phyloP scores from a whole-genome alignment of 208 protist species.

The Acanthamoeba lenticulata region DNA sequence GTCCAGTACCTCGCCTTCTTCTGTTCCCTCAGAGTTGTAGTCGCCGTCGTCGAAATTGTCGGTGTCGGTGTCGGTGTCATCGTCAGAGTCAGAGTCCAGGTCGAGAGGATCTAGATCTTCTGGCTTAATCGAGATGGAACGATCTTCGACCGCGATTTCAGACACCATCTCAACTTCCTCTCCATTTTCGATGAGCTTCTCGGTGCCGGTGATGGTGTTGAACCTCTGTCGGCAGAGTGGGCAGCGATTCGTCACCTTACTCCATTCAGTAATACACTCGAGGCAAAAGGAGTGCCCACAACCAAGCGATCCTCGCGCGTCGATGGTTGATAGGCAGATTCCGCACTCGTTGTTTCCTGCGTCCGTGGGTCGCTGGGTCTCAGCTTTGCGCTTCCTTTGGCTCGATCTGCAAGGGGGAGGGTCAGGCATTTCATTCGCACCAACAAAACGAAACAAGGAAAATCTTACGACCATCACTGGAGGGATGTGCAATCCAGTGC shows the following conservation, averaged over 20 bases:
- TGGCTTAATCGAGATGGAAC: not conserved
- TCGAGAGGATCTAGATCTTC: not conserved
- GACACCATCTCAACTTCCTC: not conserved
- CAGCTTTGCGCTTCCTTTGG: not conserved
- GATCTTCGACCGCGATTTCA: not conserved
- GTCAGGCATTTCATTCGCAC: too few relatives aligned
- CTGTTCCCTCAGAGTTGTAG: not conserved
- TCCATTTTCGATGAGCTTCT: not conserved
- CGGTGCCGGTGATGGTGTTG: not conserved
- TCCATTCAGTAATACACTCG: not conserved
- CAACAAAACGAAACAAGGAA: not conserved
- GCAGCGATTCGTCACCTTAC: not conserved
- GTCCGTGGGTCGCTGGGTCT: not conserved
- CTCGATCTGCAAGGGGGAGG: too few relatives aligned
- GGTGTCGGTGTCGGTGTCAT: not conserved
- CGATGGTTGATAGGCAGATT: not conserved
- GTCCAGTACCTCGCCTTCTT: not conserved
- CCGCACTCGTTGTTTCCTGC: not conserved
- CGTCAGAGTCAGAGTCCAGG: too few relatives aligned
- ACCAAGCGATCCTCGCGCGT: not conserved
- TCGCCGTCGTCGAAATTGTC: not conserved
- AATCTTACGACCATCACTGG: not conserved
- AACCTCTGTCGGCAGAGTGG: not conserved
- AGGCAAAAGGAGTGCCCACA: slow-evolving; percentile 2
- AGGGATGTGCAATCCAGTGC: slow-evolving; percentile 20